Percentiles rank a stretch among this genome's conserved stretches.
Evolutionary conservation across 805 yeast genomes (phyloP).

Genomic region (Teunomyces lycoperdinae): DNA sequence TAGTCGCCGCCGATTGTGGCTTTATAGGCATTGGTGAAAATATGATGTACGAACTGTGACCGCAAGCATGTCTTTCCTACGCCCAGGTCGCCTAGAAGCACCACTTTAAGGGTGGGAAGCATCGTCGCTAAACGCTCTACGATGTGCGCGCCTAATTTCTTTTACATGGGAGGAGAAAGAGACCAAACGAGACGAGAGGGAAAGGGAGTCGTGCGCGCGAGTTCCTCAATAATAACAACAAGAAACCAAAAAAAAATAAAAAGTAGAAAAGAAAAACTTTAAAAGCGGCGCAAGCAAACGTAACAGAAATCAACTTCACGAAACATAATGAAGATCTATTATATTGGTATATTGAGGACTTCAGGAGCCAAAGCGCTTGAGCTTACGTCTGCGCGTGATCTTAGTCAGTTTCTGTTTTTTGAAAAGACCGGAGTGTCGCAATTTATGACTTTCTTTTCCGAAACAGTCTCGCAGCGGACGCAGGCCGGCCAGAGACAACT

Average conservation of each 20-base stretch:
- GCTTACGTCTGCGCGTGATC: constrained; percentile 75
- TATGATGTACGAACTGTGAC: constrained; percentile 52
- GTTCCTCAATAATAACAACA: neutral
- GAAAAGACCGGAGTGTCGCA: constrained; percentile 81
- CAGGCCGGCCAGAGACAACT: constrained; percentile 87
- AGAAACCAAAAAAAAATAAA: too few species aligned
- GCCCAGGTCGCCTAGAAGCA: constrained; percentile 56
- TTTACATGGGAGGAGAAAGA: neutral
- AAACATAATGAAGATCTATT: constrained; percentile 75
- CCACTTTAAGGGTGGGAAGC: constrained; percentile 41
- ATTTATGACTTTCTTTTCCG: constrained; percentile 91
- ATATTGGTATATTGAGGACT: constrained; percentile 80
- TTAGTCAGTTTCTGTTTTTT: constrained; percentile 84
- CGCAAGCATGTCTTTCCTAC: constrained; percentile 60
- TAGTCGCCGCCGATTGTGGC: constrained; percentile 63
- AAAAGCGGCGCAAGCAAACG: neutral
- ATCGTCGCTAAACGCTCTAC: neutral
- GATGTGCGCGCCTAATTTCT: neutral
- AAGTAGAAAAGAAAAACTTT: neutral
- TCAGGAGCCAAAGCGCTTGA: constrained; percentile 64
- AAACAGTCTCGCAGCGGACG: constrained; percentile 88
- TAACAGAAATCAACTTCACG: too few species aligned
- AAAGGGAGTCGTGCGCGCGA: neutral
- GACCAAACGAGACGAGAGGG: neutral
- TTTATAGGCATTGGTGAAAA: constrained; percentile 53